Conservation (phyloP, 2,329 filamentous ascomycete species). For the Calonectria henricotiae region DNA sequence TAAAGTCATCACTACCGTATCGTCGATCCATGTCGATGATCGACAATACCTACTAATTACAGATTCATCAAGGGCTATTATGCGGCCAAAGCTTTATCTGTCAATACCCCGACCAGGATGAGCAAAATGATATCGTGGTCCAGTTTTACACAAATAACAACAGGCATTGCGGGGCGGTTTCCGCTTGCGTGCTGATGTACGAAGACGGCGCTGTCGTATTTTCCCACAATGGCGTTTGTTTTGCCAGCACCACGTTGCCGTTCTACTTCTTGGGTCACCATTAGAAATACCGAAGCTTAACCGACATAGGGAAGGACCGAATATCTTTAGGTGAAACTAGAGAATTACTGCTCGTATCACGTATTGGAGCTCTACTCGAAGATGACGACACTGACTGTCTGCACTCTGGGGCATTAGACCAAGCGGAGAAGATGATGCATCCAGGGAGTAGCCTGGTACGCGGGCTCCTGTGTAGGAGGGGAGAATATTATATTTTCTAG, state of each 20-base stretch:
- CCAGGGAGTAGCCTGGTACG: neutral
- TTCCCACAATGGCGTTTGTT: conserved; percentile 9
- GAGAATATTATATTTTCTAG: conserved; percentile 1
- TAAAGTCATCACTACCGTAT: neutral
- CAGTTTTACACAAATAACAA: conserved; percentile 2
- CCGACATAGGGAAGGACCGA: conserved; percentile 2
- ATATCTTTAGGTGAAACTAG: neutral
- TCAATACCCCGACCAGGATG: neutral
- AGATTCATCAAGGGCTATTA: conserved; percentile 5
- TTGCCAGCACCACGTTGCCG: neutral
- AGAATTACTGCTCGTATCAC: neutral
- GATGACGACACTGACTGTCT: neutral
- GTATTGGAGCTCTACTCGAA: neutral
- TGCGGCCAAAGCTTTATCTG: conserved; percentile 7
- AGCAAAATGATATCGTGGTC: neutral
- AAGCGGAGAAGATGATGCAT: neutral
- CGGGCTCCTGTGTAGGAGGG: conserved; percentile 4
- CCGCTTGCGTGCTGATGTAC: conserved; percentile 27
- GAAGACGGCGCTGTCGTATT: conserved; percentile 9
- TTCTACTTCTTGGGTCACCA: conserved; percentile 26
- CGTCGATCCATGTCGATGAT: conserved; percentile 28
- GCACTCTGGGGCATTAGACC: neutral
- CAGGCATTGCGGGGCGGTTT: conserved; percentile 18
- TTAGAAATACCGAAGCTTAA: neutral
- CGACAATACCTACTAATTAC: conserved; percentile 6